phyloP scores from a whole-genome alignment of 1,284 basidiomycete species.

The Pseudozyma sp. region DNA sequence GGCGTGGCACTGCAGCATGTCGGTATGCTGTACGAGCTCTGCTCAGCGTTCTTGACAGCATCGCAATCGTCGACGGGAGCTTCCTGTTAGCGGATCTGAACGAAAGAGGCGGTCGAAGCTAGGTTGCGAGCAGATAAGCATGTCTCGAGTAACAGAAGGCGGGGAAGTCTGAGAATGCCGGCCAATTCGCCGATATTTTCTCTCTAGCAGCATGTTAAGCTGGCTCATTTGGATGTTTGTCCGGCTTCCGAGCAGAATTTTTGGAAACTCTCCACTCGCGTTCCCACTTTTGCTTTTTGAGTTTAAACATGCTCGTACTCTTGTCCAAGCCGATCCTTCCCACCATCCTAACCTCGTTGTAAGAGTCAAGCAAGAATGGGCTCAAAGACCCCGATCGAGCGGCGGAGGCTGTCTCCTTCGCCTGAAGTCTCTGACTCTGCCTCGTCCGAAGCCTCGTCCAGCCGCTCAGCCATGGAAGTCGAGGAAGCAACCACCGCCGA shows the following conservation, averaged over 20 bases:
- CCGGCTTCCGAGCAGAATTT: constrained; percentile 32
- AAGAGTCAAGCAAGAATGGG: constrained; percentile 6
- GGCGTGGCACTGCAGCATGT: neutral
- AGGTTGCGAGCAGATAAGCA: too few relatives aligned
- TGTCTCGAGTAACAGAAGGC: neutral
- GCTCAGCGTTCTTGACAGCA: constrained; percentile 5
- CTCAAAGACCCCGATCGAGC: neutral
- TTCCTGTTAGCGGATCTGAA: too few relatives aligned
- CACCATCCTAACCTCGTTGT: neutral
- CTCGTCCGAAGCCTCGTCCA: constrained; percentile 29
- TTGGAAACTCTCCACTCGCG: constrained; percentile 22
- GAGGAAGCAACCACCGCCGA: constrained; percentile 8
- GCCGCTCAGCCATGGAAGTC: constrained; percentile 15
- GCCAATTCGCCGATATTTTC: constrained; percentile 13
- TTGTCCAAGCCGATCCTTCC: neutral
- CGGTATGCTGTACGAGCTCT: neutral
- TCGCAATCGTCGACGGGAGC: neutral
- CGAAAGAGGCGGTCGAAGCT: too few relatives aligned
- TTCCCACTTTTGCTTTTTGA: neutral
- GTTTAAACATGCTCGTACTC: neutral
- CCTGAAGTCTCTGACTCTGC: constrained; percentile 1
- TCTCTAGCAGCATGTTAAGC: constrained; percentile 8
- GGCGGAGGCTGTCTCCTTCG: constrained; percentile 6
- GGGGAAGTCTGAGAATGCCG: constrained; percentile 12
- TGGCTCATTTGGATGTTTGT: neutral